Conservation (phyloP, 164 flowering plant species). For the Vitis vinifera region ASM3070453v1 NC_081808.1:1313001-1313500, state of each 20-base stretch:
- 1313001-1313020: constrained; percentile 52
- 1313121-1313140: constrained; percentile 25
- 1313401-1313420: neutral
- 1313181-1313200: constrained; percentile 17
- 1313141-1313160: constrained; percentile 46
- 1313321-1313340: neutral
- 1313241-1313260: neutral
- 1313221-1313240: neutral
- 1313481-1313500: neutral
- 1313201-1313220: constrained; percentile 14
- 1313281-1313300: constrained; percentile 1
- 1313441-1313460: constrained; percentile 6
- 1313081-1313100: neutral
- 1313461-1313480: neutral
- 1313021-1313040: constrained; percentile 23
- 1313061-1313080: neutral
- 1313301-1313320: neutral
- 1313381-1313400: neutral
- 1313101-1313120: neutral
- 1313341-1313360: constrained; percentile 1
- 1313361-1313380: neutral
- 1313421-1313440: neutral
- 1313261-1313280: neutral
- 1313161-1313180: constrained; percentile 52
- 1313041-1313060: neutral